These are phyloP conservation scores for Yamadazyma atlantica DNA, from an alignment of 1,139 yeast genomes.

Conservation along the genomic window DNA sequence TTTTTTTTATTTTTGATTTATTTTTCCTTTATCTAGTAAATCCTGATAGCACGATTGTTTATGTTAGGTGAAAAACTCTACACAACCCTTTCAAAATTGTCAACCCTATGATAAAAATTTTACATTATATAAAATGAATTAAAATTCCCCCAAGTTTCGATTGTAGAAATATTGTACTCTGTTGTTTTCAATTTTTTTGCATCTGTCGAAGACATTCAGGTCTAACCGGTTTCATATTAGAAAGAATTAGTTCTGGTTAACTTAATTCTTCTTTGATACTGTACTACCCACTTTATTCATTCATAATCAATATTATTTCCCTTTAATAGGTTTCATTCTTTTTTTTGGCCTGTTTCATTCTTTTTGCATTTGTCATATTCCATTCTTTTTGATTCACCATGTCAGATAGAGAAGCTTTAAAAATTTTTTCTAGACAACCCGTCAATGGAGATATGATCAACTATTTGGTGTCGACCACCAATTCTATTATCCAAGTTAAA, in stretches of 20 bases:
- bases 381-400: constrained; percentile 17
- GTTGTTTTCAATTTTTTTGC: background rate
- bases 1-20: background rate
- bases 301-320: background rate
- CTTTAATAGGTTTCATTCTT: background rate
- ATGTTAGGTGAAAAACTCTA: too few species aligned
- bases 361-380: background rate
- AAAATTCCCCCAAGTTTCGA: background rate
- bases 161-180: background rate
- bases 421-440: constrained; percentile 71
- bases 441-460: constrained; percentile 78
- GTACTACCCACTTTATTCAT: constrained; percentile 1
- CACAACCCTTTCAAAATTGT: background rate
- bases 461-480: constrained; percentile 77
- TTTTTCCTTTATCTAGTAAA: background rate
- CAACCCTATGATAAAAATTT: background rate
- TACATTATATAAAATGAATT: background rate
- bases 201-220: background rate
- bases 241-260: background rate
- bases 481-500: constrained; percentile 68
- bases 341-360: constrained; percentile 1
- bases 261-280: background rate
- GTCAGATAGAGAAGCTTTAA: constrained; percentile 63
- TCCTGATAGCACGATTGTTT: too few species aligned
- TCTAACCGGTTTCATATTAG: background rate